Evolutionary conservation across 306 rosid genomes (phyloP).

Genomic region (Quercus bicolor): DNA sequence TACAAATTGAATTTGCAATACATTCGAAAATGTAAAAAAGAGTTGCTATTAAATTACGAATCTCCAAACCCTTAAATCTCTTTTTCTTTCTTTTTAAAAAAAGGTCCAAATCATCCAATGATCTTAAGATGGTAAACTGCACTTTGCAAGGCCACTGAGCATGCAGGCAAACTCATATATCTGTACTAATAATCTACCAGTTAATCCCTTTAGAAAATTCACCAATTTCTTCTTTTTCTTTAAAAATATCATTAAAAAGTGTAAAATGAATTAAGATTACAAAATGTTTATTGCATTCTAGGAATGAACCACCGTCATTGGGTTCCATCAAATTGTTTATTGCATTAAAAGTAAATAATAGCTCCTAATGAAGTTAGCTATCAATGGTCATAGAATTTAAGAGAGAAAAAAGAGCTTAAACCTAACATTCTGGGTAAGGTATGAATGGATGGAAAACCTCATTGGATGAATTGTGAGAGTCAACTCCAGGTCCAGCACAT

Average conservation of each 20-base stretch:
- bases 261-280: background rate
- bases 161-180: background rate
- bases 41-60: background rate
- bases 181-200: background rate
- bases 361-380: background rate
- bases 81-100: background rate
- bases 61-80: background rate
- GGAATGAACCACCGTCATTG: background rate
- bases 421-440: background rate
- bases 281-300: background rate
- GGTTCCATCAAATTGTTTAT: background rate
- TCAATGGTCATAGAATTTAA: background rate
- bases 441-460: background rate
- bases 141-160: background rate
- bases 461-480: background rate
- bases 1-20: conserved; percentile 19
- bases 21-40: background rate
- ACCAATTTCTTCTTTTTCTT: background rate
- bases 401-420: background rate
- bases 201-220: background rate
- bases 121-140: background rate
- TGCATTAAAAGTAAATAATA: background rate
- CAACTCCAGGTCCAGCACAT: background rate
- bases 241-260: background rate
- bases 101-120: background rate